Percentiles rank a stretch among this genome's conserved stretches.
These are phyloP conservation scores for Metschnikowia colocasiae DNA, from an alignment of 805 yeast genomes.

Conservation along the genomic window DNA sequence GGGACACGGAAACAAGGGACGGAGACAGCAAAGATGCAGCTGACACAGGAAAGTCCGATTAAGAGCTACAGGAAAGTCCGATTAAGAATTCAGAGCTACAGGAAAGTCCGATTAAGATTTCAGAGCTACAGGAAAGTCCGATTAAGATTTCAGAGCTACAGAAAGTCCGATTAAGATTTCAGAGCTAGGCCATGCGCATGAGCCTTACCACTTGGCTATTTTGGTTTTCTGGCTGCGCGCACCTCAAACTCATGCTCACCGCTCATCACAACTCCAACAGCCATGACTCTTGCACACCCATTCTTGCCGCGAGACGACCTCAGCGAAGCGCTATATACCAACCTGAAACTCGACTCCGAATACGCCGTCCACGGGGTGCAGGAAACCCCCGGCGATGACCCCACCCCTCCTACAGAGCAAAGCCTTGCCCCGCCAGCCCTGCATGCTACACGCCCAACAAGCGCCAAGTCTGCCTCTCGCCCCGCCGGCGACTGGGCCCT, in stretches of 20 bases:
- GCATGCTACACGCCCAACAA: neutral
- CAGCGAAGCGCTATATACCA: constrained; percentile 32
- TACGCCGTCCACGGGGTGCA: constrained; percentile 2
- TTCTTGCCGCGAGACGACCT: constrained; percentile 29
- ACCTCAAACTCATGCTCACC: neutral
- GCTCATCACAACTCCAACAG: neutral
- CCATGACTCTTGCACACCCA: constrained; percentile 7
- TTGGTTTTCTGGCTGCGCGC: no score
- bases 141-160: no score
- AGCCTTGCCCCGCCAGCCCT: neutral
- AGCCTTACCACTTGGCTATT: no score
- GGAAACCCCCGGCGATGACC: neutral
- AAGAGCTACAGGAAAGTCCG: no score
- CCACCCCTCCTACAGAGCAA: neutral
- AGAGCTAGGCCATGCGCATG: no score
- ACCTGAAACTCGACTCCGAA: constrained; percentile 25
- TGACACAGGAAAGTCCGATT: no score
- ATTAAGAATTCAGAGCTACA: no score
- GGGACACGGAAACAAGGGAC: no score
- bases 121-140: no score
- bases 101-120: no score
- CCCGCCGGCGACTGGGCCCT: constrained; percentile 53
- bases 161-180: no score
- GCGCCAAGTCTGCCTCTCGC: neutral
- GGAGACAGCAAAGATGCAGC: no score